phyloP scores from a whole-genome alignment of 345 rosid genomes.

The Garcia nutans region DNA sequence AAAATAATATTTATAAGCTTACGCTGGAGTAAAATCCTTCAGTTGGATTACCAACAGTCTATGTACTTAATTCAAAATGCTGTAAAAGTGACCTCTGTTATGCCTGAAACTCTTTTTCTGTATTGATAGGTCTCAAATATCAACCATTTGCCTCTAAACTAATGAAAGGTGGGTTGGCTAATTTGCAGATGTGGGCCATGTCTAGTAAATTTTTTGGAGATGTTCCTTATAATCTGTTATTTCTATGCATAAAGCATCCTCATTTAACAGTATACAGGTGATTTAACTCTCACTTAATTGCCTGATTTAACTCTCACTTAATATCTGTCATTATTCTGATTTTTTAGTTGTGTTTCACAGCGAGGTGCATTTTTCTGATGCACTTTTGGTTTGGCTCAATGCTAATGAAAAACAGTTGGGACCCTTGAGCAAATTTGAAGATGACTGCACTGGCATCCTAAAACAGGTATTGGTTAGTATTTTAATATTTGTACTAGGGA shows the following conservation, averaged over 20 bases:
- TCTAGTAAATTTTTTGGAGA: constrained; percentile 45
- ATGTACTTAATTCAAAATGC: background rate
- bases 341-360: constrained; percentile 43
- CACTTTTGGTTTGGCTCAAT: constrained; percentile 63
- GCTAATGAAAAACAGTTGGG: constrained; percentile 32
- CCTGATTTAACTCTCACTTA: background rate
- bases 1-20: background rate
- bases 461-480: constrained; percentile 44
- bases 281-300: constrained; percentile 12
- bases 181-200: constrained; percentile 59
- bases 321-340: constrained; percentile 33
- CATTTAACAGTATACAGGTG: constrained; percentile 63
- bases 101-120: background rate
- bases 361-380: constrained; percentile 71
- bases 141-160: constrained; percentile 11
- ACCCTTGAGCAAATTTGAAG: constrained; percentile 23
- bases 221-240: constrained; percentile 51
- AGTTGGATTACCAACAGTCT: background rate
- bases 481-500: constrained; percentile 5
- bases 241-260: constrained; percentile 56
- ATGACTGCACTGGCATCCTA: constrained; percentile 42
- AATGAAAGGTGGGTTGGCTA: constrained; percentile 20
- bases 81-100: background rate
- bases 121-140: background rate
- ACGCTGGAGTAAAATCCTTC: background rate